phyloP scores from a whole-genome alignment of 805 yeast genomes.

The Metschnikowia drakensbergensis region DNA sequence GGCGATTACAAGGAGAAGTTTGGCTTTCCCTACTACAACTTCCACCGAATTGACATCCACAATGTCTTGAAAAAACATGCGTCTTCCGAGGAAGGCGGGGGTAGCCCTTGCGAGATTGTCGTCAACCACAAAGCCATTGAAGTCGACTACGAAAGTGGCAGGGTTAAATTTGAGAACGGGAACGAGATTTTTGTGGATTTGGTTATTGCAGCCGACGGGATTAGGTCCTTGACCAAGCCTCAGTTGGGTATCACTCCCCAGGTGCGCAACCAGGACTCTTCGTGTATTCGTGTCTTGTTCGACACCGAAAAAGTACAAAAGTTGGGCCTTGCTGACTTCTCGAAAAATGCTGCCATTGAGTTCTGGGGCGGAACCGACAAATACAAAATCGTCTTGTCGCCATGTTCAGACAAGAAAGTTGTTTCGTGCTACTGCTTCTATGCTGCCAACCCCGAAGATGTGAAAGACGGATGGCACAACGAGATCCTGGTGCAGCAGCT shows the following conservation, averaged over 20 bases:
- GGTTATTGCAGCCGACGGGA: slow-evolving; percentile 31
- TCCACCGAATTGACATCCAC: slow-evolving; percentile 28
- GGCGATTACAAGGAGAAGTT: slow-evolving; percentile 25
- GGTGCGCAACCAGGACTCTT: slow-evolving; percentile 18
- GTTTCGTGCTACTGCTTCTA: slow-evolving; percentile 26
- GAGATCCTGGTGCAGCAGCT: slow-evolving; percentile 19
- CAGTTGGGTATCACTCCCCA: slow-evolving; percentile 19
- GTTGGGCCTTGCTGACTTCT: slow-evolving; percentile 20
- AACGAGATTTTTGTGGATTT: slow-evolving; percentile 20
- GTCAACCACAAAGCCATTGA: slow-evolving; percentile 18
- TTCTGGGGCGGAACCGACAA: slow-evolving; percentile 23
- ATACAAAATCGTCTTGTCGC: slow-evolving; percentile 23
- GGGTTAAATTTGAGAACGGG: slow-evolving; percentile 24
- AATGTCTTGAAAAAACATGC: slow-evolving; percentile 1
- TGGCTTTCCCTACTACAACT: slow-evolving; percentile 26
- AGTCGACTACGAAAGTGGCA: slow-evolving; percentile 5
- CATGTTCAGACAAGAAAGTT: slow-evolving; percentile 21
- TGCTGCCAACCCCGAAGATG: slow-evolving; percentile 18
- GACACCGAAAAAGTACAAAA: slow-evolving; percentile 18
- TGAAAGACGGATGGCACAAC: slow-evolving; percentile 21
- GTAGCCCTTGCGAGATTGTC: background rate
- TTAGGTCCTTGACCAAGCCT: slow-evolving; percentile 21
- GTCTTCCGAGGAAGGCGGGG: slow-evolving; percentile 5
- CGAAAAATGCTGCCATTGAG: slow-evolving; percentile 23
- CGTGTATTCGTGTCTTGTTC: slow-evolving; percentile 23